Percentiles rank a stretch among this genome's conserved stretches.
Conservation (phyloP, 768 basidiomycete species). For the Pleurotus sapidus region DNA sequence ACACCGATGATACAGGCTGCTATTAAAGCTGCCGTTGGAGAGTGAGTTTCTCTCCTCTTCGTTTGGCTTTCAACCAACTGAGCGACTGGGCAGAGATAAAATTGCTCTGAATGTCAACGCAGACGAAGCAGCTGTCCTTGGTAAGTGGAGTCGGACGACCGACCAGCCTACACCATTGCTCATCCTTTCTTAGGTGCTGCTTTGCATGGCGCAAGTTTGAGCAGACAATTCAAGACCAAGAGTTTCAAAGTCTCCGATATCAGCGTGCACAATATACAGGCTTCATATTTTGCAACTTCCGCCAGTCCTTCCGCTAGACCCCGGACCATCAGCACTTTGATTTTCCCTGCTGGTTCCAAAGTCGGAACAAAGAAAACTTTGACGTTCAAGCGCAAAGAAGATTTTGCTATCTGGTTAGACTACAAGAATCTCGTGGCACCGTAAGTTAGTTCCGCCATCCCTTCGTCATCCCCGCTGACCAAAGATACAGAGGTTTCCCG, state of each 20-base stretch:
- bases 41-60: conserved; percentile 41
- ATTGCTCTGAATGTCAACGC: conserved; percentile 95
- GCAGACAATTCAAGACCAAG: conserved; percentile 93
- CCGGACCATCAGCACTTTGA: conserved; percentile 68
- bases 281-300: conserved; percentile 68
- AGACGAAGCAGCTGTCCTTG: conserved; percentile 93
- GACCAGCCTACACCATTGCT: too few species aligned
- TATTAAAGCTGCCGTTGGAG: conserved; percentile 73
- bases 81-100: conserved; percentile 49
- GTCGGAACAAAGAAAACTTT: conserved; percentile 81
- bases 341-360: conserved; percentile 80
- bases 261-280: conserved; percentile 69
- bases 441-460: conserved; percentile 36
- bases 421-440: conserved; percentile 66
- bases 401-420: conserved; percentile 75
- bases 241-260: conserved; percentile 84
- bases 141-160: conserved; percentile 24
- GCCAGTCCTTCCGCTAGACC: conserved; percentile 46
- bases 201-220: conserved; percentile 85
- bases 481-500: conserved; percentile 58
- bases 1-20: conserved; percentile 91
- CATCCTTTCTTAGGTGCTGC: conserved; percentile 58
- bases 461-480: neutral
- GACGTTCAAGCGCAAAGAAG: conserved; percentile 81
- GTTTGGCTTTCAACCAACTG: neutral